Evolutionary conservation across 2,329 filamentous ascomycete species (phyloP).

Genomic region (Fusarium heterosporum): DNA sequence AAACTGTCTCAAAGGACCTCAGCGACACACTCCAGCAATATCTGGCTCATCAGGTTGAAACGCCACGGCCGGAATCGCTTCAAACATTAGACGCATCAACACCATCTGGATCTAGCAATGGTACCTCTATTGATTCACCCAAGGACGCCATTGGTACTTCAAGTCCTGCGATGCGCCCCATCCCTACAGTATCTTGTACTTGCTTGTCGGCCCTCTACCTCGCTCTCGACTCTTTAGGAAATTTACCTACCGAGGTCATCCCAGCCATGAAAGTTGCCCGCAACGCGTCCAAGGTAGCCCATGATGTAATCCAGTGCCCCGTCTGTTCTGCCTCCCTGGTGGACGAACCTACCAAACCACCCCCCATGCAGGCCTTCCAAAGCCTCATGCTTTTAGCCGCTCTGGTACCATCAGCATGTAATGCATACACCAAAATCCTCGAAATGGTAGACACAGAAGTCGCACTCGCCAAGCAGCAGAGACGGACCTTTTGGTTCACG

Average conservation of each 20-base stretch:
- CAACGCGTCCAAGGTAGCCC: conserved; percentile 60
- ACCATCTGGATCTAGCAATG: conserved; percentile 40
- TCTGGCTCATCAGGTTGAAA: conserved; percentile 40
- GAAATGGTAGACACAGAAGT: conserved; percentile 66
- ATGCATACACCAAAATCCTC: conserved; percentile 68
- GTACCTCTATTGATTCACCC: conserved; percentile 35
- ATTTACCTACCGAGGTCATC: conserved; percentile 58
- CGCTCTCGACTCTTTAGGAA: conserved; percentile 62
- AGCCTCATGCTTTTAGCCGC: conserved; percentile 70
- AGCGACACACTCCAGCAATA: conserved; percentile 46
- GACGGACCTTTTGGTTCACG: conserved; percentile 58
- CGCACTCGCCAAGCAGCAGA: conserved; percentile 56
- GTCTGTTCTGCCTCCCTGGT: conserved; percentile 59
- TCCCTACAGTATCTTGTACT: conserved; percentile 55
- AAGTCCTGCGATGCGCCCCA: conserved; percentile 33
- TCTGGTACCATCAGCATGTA: conserved; percentile 67
- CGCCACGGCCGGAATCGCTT: conserved; percentile 19
- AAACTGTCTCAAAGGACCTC: conserved; percentile 48
- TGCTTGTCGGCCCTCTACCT: conserved; percentile 64
- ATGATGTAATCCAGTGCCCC: conserved; percentile 64
- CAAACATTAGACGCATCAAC: conserved; percentile 38
- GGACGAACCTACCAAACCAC: conserved; percentile 50
- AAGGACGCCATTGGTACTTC: conserved; percentile 19
- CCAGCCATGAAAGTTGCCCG: conserved; percentile 62
- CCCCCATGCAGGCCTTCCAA: conserved; percentile 65